These are phyloP conservation scores for Camellia granthamiana DNA, from an alignment of 148 eudicot genomes.

Conservation along the genomic window DNA sequence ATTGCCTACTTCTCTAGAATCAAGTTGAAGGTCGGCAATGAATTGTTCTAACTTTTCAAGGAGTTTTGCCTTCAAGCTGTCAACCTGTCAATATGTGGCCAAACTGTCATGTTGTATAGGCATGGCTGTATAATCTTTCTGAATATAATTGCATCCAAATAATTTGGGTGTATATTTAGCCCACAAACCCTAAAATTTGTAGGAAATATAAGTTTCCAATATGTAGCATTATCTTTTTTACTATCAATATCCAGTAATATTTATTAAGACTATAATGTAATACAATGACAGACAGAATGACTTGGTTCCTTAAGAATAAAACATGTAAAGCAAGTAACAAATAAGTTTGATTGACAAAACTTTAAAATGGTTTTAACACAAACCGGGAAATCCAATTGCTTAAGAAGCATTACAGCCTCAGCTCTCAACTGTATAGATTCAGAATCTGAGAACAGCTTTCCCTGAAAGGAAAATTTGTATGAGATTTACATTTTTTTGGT, in stretches of 20 bases:
- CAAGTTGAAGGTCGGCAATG: conserved; percentile 64
- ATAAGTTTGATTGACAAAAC: conserved; percentile 14
- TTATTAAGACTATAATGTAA: no score
- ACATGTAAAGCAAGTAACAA: not conserved
- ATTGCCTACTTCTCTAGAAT: conserved; percentile 36
- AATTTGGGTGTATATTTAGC: not conserved
- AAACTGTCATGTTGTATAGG: conserved; percentile 11
- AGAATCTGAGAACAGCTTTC: conserved; percentile 86
- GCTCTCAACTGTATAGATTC: conserved; percentile 98
- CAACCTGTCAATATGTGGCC: conserved; percentile 55
- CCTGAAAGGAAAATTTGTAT: conserved; percentile 41
- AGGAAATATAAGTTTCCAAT: not conserved
- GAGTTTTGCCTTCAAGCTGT: conserved; percentile 74
- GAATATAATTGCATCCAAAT: not conserved
- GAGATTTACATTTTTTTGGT: not conserved
- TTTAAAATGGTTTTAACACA: conserved; percentile 21
- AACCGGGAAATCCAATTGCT: conserved; percentile 95
- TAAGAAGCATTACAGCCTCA: conserved; percentile 97
- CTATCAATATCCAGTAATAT: no score
- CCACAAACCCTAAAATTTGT: not conserved
- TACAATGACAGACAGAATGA: not conserved
- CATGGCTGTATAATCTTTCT: not conserved
- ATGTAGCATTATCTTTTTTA: not conserved
- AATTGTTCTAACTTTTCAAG: conserved; percentile 89
- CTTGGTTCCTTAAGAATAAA: conserved; percentile 2